Evolutionary conservation across 768 basidiomycete species (phyloP).

Genomic region (Leccinum truebloodii): DNA sequence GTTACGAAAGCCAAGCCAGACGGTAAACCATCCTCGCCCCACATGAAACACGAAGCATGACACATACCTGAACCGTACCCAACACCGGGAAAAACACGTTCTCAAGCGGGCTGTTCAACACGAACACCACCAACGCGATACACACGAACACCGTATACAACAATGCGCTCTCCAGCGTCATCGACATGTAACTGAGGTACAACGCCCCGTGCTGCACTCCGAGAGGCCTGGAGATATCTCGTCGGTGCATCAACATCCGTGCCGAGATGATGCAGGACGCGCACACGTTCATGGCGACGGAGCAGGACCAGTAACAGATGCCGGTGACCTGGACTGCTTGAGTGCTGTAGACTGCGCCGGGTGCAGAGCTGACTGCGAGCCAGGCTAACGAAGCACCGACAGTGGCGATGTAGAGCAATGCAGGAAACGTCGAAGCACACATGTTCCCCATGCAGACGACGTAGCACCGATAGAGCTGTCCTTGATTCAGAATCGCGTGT

Average conservation of each 20-base stretch:
- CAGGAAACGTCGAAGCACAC: not conserved
- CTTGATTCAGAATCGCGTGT: not conserved
- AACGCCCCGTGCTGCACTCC: constrained; percentile 18
- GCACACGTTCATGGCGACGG: constrained; percentile 18
- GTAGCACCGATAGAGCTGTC: constrained; percentile 25
- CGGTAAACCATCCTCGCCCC: not conserved
- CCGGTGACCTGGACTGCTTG: constrained; percentile 18
- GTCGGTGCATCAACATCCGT: constrained; percentile 23
- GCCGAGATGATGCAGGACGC: constrained; percentile 16
- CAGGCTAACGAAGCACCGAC: constrained; percentile 19
- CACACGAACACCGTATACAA: constrained; percentile 19
- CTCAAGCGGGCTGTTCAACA: constrained; percentile 23
- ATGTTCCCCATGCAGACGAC: constrained; percentile 18
- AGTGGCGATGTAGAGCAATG: constrained; percentile 18
- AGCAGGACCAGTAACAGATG: constrained; percentile 14
- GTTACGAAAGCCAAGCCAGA: not conserved
- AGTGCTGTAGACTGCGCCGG: constrained; percentile 20
- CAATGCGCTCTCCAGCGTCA: constrained; percentile 28
- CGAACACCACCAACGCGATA: constrained; percentile 15
- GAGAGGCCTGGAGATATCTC: constrained; percentile 8
- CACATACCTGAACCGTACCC: constrained; percentile 22
- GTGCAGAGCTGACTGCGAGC: constrained; percentile 15
- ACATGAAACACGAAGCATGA: not conserved
- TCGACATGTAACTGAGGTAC: constrained; percentile 26
- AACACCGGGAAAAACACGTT: constrained; percentile 26